These are phyloP conservation scores for Torulaspora indica DNA, from an alignment of 805 yeast genomes.

Conservation along the genomic window DNA sequence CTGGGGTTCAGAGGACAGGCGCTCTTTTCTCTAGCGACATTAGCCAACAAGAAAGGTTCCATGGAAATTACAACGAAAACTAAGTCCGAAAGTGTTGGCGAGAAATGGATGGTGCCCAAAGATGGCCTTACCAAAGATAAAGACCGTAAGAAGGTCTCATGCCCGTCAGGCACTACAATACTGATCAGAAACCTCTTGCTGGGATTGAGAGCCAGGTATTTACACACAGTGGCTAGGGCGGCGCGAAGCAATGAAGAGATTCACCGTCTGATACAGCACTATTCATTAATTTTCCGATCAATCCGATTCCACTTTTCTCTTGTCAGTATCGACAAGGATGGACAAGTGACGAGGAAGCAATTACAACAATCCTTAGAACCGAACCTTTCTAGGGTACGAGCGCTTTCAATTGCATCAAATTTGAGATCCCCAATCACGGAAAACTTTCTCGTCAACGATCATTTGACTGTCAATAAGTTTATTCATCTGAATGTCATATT, in stretches of 20 bases:
- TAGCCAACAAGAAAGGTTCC: constrained; percentile 24
- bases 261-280: constrained; percentile 28
- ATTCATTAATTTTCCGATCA: constrained; percentile 31
- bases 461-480: constrained; percentile 10
- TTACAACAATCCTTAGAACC: constrained; percentile 17
- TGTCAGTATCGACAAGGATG: constrained; percentile 21
- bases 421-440: constrained; percentile 11
- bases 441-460: constrained; percentile 18
- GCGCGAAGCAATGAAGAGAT: constrained; percentile 27
- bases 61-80: constrained; percentile 36
- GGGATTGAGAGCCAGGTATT: constrained; percentile 35
- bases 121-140: constrained; percentile 28
- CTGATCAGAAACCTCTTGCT: constrained; percentile 33
- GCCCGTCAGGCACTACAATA: constrained; percentile 38
- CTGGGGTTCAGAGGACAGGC: constrained; percentile 53
- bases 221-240: constrained; percentile 29
- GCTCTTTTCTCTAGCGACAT: constrained; percentile 37
- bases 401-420: constrained; percentile 13
- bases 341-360: constrained; percentile 15
- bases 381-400: constrained; percentile 15
- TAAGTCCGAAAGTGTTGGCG: constrained; percentile 31
- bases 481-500: constrained; percentile 23
- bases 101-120: constrained; percentile 36
- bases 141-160: constrained; percentile 23
- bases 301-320: constrained; percentile 33